phyloP scores from a whole-genome alignment of 371 early-diverging fungal species.

The Mortierella sp. region DNA sequence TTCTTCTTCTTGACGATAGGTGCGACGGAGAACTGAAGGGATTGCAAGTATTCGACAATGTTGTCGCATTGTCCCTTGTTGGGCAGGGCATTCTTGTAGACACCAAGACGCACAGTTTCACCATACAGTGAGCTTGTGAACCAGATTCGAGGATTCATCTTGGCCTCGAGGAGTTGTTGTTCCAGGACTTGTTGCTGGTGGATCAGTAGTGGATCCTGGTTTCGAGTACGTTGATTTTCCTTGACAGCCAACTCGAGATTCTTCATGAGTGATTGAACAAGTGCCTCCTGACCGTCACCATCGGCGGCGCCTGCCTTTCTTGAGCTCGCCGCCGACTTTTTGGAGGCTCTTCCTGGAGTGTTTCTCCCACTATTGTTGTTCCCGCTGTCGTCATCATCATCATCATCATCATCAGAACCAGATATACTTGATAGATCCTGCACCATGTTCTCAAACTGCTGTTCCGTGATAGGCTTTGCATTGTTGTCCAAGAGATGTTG shows the following conservation, averaged over 20 bases:
- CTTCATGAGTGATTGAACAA: conserved; percentile 42
- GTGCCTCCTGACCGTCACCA: conserved; percentile 27
- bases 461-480: conserved; percentile 79
- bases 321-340: conserved; percentile 10
- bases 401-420: conserved; percentile 50
- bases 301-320: conserved; percentile 3
- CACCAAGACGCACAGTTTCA: conserved; percentile 59
- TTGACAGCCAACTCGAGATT: conserved; percentile 54
- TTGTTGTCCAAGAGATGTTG: conserved; percentile 76
- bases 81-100: conserved; percentile 67
- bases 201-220: conserved; percentile 37
- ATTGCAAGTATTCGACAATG: conserved; percentile 20
- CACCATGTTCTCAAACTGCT: conserved; percentile 82
- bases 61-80: conserved; percentile 37
- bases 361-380: too few species aligned
- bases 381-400: conserved; percentile 4
- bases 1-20: conserved; percentile 26
- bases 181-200: conserved; percentile 42
- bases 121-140: conserved; percentile 54
- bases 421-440: conserved; percentile 67
- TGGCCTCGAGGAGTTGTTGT: conserved; percentile 40
- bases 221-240: conserved; percentile 52
- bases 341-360: too few species aligned
- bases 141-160: conserved; percentile 60
- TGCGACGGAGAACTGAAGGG: conserved; percentile 18